These are phyloP conservation scores for Uromyces viciae-fabae DNA, from an alignment of 1,284 basidiomycete species.

Conservation along the genomic window DNA sequence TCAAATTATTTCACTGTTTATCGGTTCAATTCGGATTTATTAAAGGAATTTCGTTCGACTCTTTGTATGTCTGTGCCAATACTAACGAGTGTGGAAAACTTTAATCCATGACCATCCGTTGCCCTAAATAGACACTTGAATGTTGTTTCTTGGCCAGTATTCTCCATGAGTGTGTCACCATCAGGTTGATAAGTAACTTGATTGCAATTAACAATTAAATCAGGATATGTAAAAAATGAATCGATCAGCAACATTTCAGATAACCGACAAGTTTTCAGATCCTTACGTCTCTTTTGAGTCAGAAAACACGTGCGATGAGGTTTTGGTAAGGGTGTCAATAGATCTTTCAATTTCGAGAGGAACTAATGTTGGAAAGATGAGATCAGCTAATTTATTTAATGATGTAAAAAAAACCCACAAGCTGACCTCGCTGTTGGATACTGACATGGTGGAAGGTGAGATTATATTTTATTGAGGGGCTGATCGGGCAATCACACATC, in stretches of 20 bases:
- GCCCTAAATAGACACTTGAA: conserved; percentile 21
- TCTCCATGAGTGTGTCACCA: not conserved
- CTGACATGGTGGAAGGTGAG: conserved; percentile 4
- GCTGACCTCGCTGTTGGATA: conserved; percentile 3
- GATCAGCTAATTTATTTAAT: not conserved
- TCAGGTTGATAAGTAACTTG: conserved; percentile 11
- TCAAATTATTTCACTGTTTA: not conserved
- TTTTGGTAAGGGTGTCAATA: not conserved
- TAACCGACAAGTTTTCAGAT: not conserved
- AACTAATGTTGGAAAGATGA: not conserved
- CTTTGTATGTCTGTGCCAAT: no score
- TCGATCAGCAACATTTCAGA: not conserved
- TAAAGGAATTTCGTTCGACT: not conserved
- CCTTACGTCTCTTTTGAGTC: conserved; percentile 17
- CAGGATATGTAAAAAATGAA: not conserved
- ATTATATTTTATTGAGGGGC: no score
- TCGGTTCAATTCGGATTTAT: not conserved
- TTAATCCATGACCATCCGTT: conserved; percentile 14
- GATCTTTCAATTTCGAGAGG: not conserved
- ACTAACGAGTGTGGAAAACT: conserved; percentile 16
- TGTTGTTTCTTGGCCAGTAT: not conserved
- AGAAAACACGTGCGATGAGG: conserved; percentile 17
- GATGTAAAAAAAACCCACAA: no score
- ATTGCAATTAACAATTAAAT: not conserved
- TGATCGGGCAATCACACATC: no score